A percentile compares a stretch with the other conserved stretches of the same genome.
These are phyloP conservation scores for Byssoonygena ceratinophila DNA, from an alignment of 2,329 filamentous ascomycete species.

Conservation along the genomic window DNA sequence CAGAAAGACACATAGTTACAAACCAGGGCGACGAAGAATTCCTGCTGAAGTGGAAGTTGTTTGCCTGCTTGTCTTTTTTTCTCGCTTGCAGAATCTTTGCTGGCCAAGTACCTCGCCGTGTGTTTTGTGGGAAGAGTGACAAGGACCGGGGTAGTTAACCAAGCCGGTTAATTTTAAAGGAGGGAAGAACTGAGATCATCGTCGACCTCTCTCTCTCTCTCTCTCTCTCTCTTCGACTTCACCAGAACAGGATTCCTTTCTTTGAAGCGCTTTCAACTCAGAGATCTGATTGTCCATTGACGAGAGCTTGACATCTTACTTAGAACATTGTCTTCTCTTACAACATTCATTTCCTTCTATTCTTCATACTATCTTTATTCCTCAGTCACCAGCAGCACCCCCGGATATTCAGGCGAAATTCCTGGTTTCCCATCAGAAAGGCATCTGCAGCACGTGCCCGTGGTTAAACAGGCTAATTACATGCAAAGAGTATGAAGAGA, in stretches of 20 bases:
- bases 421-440: background rate
- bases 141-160: background rate
- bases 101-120: background rate
- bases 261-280: background rate
- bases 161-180: background rate
- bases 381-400: background rate
- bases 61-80: too few relatives aligned
- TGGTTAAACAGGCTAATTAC: background rate
- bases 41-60: background rate
- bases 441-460: background rate
- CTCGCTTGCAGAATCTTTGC: background rate
- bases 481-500: background rate
- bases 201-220: background rate
- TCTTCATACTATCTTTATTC: background rate
- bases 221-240: background rate
- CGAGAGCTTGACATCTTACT: background rate
- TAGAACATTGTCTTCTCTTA: background rate
- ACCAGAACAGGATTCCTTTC: background rate
- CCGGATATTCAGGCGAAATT: background rate
- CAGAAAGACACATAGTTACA: too few relatives aligned
- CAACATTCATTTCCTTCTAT: background rate
- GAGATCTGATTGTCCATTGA: background rate
- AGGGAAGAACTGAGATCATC: background rate
- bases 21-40: background rate
- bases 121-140: conserved; percentile 4